Evolutionary conservation across 164 flowering plant genomes (phyloP).

Genomic region (Saururus chinensis): DNA sequence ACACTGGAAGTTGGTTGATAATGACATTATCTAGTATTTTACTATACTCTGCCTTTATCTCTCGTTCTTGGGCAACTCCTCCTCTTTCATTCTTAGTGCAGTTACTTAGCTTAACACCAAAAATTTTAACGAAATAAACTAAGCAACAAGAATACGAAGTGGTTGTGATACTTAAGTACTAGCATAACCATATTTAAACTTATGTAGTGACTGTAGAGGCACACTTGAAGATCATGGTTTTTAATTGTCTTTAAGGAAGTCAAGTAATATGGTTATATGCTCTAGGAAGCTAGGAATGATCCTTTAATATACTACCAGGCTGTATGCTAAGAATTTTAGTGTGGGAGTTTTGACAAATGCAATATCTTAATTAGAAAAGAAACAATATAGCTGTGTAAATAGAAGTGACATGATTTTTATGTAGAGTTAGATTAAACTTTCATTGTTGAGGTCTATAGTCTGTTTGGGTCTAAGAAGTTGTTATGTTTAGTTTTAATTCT

Average conservation of each 20-base stretch:
- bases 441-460: too few relatives aligned
- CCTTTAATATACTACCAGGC: not conserved
- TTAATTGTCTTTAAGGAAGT: not conserved
- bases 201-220: not conserved
- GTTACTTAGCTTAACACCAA: conserved; percentile 48
- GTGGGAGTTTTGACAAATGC: not conserved
- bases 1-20: conserved; percentile 30
- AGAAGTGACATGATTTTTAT: not conserved
- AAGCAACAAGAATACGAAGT: conserved; percentile 42
- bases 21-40: too few relatives aligned
- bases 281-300: not conserved
- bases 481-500: too few relatives aligned
- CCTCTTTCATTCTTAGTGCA: conserved; percentile 6
- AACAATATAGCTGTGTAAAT: not conserved
- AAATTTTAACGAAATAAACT: conserved; percentile 29
- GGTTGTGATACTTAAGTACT: conserved; percentile 65
- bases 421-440: too few relatives aligned
- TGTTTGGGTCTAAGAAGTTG: too few relatives aligned
- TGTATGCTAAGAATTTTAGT: too few relatives aligned
- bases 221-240: not conserved
- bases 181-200: too few relatives aligned
- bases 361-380: not conserved
- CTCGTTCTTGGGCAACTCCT: not conserved
- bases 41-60: not conserved
- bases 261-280: not conserved